Base-by-base conservation (phyloP, 2,329 filamentous ascomycete genomes). In the Didymella keratinophila region DNA sequence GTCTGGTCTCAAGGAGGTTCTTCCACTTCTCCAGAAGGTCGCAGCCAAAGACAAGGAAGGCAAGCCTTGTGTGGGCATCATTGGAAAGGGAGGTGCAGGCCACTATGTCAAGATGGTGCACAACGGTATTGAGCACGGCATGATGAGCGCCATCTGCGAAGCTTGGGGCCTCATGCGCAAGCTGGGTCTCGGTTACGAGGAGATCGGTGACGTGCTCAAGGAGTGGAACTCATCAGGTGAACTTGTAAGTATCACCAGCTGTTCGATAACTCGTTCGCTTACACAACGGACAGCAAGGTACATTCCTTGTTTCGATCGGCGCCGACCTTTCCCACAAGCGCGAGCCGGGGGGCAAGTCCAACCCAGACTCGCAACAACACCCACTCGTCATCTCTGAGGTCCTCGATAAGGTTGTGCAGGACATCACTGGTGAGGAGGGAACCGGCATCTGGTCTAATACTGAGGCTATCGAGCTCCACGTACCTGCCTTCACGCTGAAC, bases 31-130 rank as follows among this genome's bases (percentile, higher is more conserved):
- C 1, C 75, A 84, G 60, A 83, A 80, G 39, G 82, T 89, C 44
- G 84, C 88, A 0, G 88, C 88, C 1, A 89, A 88, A 66, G 87
- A 88, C 54, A 77, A 78, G 34, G 78, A 84, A 4, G 86, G 85
- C 0, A 82, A 79, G 11, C 82, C 87, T 0, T 91, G 88, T 64
- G 86, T 89, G 0, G 83, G 78, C 0, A 79, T 82, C 25, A 81
- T 88, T 45, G 88, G 89, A 0, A 83, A 84, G 2, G 84, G 84
- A 0, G 88, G 88, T 1, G 82, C 84, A 1, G 89, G 89, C 0
- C 88, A 91, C 71, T 91, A 88, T 67, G 87, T 90, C 39, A 91
- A 92, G 78, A 91, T 91, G 87, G 82, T 90, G 4, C 89, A 91
- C 71, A 90, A 91, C 63, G 88, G 88, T 1, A 90, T 91, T 60